phyloP scores from a whole-genome alignment of 176 grass and related monocot genomes.

The Canna indica region DNA sequence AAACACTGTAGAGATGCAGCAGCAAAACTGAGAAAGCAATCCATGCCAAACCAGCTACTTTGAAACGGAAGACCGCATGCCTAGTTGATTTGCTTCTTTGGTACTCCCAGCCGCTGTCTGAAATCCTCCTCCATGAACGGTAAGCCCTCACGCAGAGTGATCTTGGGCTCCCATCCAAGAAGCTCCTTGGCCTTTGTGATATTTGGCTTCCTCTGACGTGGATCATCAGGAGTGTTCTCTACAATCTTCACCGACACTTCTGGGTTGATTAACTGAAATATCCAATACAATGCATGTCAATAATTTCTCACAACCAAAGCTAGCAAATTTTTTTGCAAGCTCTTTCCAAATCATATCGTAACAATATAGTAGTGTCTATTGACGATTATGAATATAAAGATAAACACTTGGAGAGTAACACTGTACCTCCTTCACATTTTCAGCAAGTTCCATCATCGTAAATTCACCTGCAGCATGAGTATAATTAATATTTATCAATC shows the following conservation, averaged over 20 bases:
- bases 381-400: too few species aligned
- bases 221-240: constrained; percentile 97
- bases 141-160: constrained; percentile 62
- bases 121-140: constrained; percentile 96
- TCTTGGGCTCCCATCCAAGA: constrained; percentile 79
- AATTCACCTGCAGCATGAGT: constrained; percentile 9
- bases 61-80: too few species aligned
- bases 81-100: constrained; percentile 37
- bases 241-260: constrained; percentile 62
- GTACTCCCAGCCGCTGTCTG: constrained; percentile 58
- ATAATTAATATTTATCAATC: too few species aligned
- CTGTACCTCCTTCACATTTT: constrained; percentile 18
- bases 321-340: too few species aligned
- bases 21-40: too few species aligned
- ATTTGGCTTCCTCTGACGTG: constrained; percentile 94
- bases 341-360: too few species aligned
- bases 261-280: constrained; percentile 78
- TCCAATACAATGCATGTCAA: neutral
- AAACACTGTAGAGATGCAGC: too few species aligned
- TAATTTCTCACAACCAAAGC: too few species aligned
- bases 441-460: constrained; percentile 19
- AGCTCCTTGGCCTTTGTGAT: constrained; percentile 84
- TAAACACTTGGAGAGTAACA: too few species aligned
- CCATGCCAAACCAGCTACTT: too few species aligned
- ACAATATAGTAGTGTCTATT: too few species aligned